Percentiles rank a stretch among this genome's conserved stretches.
Evolutionary conservation across 1,284 basidiomycete genomes (phyloP).

Genomic region (Austroboletus niveus): DNA sequence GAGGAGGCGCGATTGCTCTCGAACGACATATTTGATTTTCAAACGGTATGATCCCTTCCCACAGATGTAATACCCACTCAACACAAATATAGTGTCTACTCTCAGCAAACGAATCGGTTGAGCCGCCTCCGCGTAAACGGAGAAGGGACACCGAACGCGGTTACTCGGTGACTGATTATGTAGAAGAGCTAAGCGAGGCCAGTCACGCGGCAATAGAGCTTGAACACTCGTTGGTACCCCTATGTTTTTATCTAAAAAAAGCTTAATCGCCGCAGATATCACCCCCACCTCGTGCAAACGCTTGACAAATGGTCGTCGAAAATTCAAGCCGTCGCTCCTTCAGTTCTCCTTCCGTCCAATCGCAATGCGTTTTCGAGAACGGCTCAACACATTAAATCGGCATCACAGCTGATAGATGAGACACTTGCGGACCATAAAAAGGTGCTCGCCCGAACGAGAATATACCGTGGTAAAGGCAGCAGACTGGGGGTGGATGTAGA

Average conservation of each 20-base stretch:
- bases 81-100: constrained; percentile 42
- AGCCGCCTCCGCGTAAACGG: constrained; percentile 59
- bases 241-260: constrained; percentile 1
- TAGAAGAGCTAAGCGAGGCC: constrained; percentile 42
- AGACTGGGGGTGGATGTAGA: constrained; percentile 39
- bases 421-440: constrained; percentile 55
- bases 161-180: constrained; percentile 5
- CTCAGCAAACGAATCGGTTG: constrained; percentile 45
- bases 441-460: constrained; percentile 56
- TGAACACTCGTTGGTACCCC: constrained; percentile 53
- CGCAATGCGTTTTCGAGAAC: constrained; percentile 61
- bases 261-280: constrained; percentile 45
- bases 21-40: constrained; percentile 65
- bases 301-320: constrained; percentile 92
- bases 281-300: constrained; percentile 70
- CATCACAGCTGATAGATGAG: constrained; percentile 74
- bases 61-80: constrained; percentile 13
- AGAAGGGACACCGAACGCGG: constrained; percentile 37
- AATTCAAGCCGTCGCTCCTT: constrained; percentile 85
- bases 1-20: constrained; percentile 58
- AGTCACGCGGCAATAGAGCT: constrained; percentile 46
- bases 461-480: constrained; percentile 45
- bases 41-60: constrained; percentile 47
- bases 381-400: constrained; percentile 52
- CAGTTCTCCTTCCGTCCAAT: constrained; percentile 67